Conservation (phyloP, 306 rosid genomes). For the Dicorynia guianensis region DNA sequence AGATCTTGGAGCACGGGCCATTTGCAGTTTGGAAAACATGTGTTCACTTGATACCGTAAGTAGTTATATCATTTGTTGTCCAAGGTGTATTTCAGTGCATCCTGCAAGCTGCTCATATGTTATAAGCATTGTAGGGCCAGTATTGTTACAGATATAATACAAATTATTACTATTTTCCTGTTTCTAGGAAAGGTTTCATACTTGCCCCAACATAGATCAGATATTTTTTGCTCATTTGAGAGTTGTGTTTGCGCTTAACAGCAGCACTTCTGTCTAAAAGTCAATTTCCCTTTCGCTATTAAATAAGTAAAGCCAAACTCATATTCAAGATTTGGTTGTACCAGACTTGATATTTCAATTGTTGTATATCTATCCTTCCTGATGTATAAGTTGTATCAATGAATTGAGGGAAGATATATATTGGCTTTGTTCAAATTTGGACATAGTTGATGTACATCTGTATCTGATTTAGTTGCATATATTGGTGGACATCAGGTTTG, state of each 20-base stretch:
- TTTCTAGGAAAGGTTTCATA: background rate
- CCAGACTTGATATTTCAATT: too few relatives aligned
- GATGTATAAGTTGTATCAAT: background rate
- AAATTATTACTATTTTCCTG: slow-evolving; percentile 21
- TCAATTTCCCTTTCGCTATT: slow-evolving; percentile 2
- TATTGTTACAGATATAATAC: background rate
- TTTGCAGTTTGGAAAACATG: slow-evolving; percentile 70
- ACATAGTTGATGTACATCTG: slow-evolving; percentile 1
- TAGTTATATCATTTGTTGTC: slow-evolving; percentile 33
- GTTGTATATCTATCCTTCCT: too few relatives aligned
- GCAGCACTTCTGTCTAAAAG: background rate
- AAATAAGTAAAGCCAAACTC: too few relatives aligned
- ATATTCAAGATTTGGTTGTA: too few relatives aligned
- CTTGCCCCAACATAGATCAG: slow-evolving; percentile 3
- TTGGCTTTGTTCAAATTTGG: background rate
- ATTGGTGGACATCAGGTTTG: background rate
- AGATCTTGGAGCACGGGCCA: slow-evolving; percentile 70
- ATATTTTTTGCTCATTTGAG: background rate
- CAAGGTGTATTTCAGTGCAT: slow-evolving; percentile 11
- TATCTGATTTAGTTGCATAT: slow-evolving; percentile 3
- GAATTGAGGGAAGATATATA: background rate
- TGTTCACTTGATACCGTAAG: slow-evolving; percentile 67
- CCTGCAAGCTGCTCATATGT: slow-evolving; percentile 14
- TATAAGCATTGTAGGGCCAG: slow-evolving; percentile 10
- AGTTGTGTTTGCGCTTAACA: slow-evolving; percentile 23